Percentiles rank a stretch among this genome's conserved stretches.
phyloP scores from a whole-genome alignment of 768 basidiomycete species.

The Boletus vermiculosoides region DNA sequence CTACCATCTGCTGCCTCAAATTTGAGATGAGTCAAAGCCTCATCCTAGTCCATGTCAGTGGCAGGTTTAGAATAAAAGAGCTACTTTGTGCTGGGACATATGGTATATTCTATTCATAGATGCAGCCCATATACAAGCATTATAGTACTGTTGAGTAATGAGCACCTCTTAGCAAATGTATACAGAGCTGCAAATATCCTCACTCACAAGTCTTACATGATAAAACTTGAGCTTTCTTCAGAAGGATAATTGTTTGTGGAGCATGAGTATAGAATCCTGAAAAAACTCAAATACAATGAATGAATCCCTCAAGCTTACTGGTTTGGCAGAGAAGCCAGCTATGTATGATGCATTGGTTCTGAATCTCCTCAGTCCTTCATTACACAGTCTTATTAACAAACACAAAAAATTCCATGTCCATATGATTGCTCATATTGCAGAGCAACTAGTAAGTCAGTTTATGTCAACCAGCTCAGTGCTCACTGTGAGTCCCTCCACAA shows the following conservation, averaged over 20 bases:
- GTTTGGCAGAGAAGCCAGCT: background rate
- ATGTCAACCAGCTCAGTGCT: background rate
- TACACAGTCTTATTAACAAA: too few species aligned
- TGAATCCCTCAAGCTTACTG: background rate
- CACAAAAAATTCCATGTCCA: background rate
- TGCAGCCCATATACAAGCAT: background rate
- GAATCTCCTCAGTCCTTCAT: background rate
- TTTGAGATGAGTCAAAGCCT: too few species aligned
- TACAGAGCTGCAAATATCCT: background rate
- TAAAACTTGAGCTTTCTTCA: background rate
- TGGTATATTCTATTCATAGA: too few species aligned
- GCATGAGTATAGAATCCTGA: background rate
- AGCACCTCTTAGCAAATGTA: background rate
- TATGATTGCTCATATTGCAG: background rate
- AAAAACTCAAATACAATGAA: background rate
- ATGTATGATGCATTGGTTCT: background rate
- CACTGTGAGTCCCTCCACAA: background rate
- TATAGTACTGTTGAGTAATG: background rate
- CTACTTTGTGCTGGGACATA: too few species aligned
- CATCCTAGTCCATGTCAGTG: too few species aligned
- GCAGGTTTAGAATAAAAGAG: too few species aligned
- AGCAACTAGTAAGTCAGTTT: background rate
- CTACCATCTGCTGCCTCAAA: too few species aligned
- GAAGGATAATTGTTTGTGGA: background rate
- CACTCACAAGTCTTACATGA: background rate